Conservation (phyloP, 2,329 filamentous ascomycete species). For the Delphinella strobiligena region DNA sequence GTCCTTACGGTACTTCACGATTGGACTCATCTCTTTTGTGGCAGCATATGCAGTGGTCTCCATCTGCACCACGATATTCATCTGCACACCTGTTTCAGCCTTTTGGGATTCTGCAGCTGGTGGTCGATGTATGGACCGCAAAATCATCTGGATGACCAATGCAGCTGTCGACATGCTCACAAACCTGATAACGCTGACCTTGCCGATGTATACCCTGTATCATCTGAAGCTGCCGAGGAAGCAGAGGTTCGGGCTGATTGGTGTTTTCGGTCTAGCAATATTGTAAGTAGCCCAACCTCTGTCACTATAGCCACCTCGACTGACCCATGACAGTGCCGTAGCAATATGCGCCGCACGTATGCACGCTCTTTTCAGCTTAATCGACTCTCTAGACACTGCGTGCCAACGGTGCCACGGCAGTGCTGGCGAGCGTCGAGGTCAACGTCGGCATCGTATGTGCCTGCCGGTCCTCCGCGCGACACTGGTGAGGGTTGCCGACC, state of each 20-base stretch:
- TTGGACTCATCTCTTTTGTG: neutral
- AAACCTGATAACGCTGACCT: conserved; percentile 18
- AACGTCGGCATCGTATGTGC: conserved; percentile 19
- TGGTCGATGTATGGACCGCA: conserved; percentile 15
- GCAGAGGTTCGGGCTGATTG: conserved; percentile 20
- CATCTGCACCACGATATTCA: conserved; percentile 12
- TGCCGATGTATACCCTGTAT: conserved; percentile 22
- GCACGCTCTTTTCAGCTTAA: conserved; percentile 14
- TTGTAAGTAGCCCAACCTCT: conserved; percentile 17
- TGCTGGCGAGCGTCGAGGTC: conserved; percentile 16
- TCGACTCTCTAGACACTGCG: conserved; percentile 14
- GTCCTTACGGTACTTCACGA: neutral
- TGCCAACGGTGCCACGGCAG: conserved; percentile 16
- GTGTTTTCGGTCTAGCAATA: conserved; percentile 22
- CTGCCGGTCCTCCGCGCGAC: conserved; percentile 17
- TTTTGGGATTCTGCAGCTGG: conserved; percentile 17
- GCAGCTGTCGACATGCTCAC: conserved; percentile 22
- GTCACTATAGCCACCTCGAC: neutral
- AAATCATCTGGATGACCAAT: conserved; percentile 19
- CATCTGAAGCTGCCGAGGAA: conserved; percentile 18
- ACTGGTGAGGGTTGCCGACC: conserved; percentile 13
- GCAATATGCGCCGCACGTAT: conserved; percentile 16
- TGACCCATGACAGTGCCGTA: conserved; percentile 8
- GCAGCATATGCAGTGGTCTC: neutral
- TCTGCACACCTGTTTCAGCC: conserved; percentile 17